A percentile compares a stretch with the other conserved stretches of the same genome.
Evolutionary conservation across 805 yeast genomes (phyloP).

Genomic region (Metschnikowia matae): DNA sequence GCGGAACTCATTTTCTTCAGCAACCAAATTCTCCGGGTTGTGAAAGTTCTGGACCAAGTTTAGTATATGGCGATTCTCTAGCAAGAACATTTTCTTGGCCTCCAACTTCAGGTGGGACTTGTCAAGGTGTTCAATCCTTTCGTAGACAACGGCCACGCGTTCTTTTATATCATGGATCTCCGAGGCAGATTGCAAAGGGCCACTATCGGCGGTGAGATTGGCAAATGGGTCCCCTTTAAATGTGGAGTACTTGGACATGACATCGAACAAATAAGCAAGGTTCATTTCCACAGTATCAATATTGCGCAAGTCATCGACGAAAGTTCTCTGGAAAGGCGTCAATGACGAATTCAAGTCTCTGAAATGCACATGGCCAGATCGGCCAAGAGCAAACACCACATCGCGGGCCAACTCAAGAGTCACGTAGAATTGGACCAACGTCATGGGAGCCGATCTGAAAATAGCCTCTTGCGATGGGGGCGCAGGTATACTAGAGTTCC

Average conservation of each 20-base stretch:
- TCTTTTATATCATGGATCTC: conserved; percentile 33
- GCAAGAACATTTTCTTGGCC: conserved; percentile 18
- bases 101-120: conserved; percentile 28
- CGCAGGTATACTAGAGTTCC: neutral
- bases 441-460: conserved; percentile 47
- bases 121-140: conserved; percentile 35
- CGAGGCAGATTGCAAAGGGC: conserved; percentile 27
- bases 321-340: conserved; percentile 45
- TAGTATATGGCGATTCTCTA: conserved; percentile 37
- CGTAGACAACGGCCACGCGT: conserved; percentile 23
- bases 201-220: conserved; percentile 48
- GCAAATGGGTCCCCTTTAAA: conserved; percentile 24
- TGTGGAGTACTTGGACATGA: conserved; percentile 30
- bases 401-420: conserved; percentile 44
- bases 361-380: conserved; percentile 40
- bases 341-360: conserved; percentile 46
- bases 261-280: conserved; percentile 23
- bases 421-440: conserved; percentile 45
- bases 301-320: conserved; percentile 36
- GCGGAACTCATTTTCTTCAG: conserved; percentile 15
- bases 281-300: conserved; percentile 34
- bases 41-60: conserved; percentile 33
- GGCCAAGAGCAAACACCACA: conserved; percentile 35
- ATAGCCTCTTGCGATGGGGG: conserved; percentile 30
- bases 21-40: conserved; percentile 15